A percentile compares a stretch with the other conserved stretches of the same genome.
These are phyloP conservation scores for Macaranga tanarius DNA, from an alignment of 441 rosid species.

Conservation along the genomic window DNA sequence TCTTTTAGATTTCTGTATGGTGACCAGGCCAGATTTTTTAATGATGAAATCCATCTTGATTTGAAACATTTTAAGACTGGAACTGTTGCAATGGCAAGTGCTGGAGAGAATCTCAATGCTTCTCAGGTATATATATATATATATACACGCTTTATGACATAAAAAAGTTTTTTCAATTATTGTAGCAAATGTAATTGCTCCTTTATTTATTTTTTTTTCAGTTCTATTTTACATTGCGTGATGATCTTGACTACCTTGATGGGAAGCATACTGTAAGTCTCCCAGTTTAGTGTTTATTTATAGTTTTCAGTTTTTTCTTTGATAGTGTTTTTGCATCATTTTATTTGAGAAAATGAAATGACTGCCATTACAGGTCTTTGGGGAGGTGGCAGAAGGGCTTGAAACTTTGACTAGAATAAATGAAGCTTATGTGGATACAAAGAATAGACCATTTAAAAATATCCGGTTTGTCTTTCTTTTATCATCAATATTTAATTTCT, in stretches of 20 bases:
- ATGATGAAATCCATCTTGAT: constrained; percentile 86
- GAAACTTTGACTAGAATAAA: constrained; percentile 84
- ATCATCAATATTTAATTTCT: constrained; percentile 3
- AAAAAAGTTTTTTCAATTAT: too few relatives aligned
- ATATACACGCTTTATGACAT: too few relatives aligned
- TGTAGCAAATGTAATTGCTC: constrained; percentile 10
- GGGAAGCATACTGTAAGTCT: constrained; percentile 91
- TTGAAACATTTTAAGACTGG: constrained; percentile 87
- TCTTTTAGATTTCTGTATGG: constrained; percentile 72
- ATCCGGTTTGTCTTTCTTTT: constrained; percentile 49
- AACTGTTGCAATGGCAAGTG: constrained; percentile 95
- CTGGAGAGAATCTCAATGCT: constrained; percentile 96
- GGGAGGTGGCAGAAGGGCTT: constrained; percentile 91
- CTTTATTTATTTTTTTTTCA: constrained; percentile 33
- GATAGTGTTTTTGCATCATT: neutral
- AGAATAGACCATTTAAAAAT: constrained; percentile 76
- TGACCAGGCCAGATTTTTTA: constrained; percentile 88
- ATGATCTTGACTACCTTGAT: constrained; percentile 90
- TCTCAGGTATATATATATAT: constrained; percentile 70
- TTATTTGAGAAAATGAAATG: neutral
- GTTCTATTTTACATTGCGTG: constrained; percentile 91
- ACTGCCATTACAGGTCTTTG: constrained; percentile 66
- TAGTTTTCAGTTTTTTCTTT: neutral
- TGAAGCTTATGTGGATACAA: constrained; percentile 87
- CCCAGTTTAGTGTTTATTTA: neutral